Base-by-base conservation (phyloP, 805 yeast genomes). In the Diddensiella caesifluorescens region DNA sequence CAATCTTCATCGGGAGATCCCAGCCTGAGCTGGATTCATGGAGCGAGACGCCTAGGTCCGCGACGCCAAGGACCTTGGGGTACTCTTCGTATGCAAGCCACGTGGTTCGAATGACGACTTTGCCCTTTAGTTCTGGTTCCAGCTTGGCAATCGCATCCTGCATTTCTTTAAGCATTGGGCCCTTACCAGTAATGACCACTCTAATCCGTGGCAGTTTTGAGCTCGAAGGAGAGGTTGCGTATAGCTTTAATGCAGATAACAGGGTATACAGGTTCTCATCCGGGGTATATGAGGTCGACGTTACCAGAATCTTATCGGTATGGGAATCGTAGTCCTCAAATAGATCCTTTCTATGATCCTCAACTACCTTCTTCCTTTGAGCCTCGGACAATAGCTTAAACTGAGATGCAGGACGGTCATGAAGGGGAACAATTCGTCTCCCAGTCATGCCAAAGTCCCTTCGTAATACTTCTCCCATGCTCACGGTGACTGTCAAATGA, bases 1-100 rank as follows among this genome's bases (percentile, higher is more conserved):
- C 81, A 26, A 92, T 84, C 61, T 92, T 92, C 99, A 92, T 92
- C 1, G 99, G 99, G 44, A 92, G 70, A 56, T 92, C 99, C 43
- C 84, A 70, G 0, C 99, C 98, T 35, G 95, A 83, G 34, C 95
- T 83, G 0, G 97, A 89, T 3, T 80, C 75, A 61, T 92, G 99
- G 47, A 92, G 66, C 1, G 97, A 90, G 1, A 92, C 72, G 1
- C 96, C 97, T 26, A 89, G 57, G 56, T 92, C 96, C 3, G 95
- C 90, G 2, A 78, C 64, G 2, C 80, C 79, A 22, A 92, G 59
- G 1, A 92, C 65, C 39, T 68, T 61, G 0, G 96, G 96, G 59
- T 92, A 92, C 44, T 86, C 87, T 43, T 79, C 85, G 4, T 77
- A 66, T 0, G 80, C 56, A 18, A 92, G 68, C 97, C 98, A 92